Evolutionary conservation across 177 flowering plant genomes (phyloP), one percentile per base, ranked within the genome.

Genomic region (Tripterygium wilfordii): DNA sequence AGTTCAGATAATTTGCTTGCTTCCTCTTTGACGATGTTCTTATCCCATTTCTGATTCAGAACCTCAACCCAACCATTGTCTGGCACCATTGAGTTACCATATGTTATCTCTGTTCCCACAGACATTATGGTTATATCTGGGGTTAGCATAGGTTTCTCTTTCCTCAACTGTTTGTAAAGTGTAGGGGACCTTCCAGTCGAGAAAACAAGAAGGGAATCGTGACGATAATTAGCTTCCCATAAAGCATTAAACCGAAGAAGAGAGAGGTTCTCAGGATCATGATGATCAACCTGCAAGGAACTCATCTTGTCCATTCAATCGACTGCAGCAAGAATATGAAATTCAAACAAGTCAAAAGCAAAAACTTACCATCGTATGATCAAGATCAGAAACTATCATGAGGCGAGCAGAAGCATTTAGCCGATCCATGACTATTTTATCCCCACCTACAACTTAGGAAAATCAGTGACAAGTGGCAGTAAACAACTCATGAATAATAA

Each of bases 41-140:
- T 76, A 45, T 89, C 85, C 99, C 96, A 94, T 63, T 89, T 94
- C 42, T 77, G 71, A 72, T 85, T 85, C 52, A 94, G 53, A 67
- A 51, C 42, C 23, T 72, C 69, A 42, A 77, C 83, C 97, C 99
- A 94, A 36, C 92, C 97, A 53, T 85, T 68, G 67, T 94, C 97
- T 10, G 97, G 85, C 27, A 76, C 83, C 99, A 94, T 87, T 13
- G 70, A 52, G 49, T 73, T 75, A 23, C 99, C 99, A 67, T 86
- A 94, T 10, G 95, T 79, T 58, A 94, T 94, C 74, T 94, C 99
- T 50, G 99, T 94, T 43, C 99, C 99, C 36, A 94, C 97, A 42
- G 99, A 94, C 96, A 81, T 94, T 51, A 94, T 85, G 13, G 92
- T 86, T 56, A 89, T 81, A 60, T 94, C 99, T 8, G 99, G 99